Evolutionary conservation across 1,284 basidiomycete species (phyloP), one percentile per base, ranked within the genome.

Genomic region (Erythrobasidium hasegawianum): DNA sequence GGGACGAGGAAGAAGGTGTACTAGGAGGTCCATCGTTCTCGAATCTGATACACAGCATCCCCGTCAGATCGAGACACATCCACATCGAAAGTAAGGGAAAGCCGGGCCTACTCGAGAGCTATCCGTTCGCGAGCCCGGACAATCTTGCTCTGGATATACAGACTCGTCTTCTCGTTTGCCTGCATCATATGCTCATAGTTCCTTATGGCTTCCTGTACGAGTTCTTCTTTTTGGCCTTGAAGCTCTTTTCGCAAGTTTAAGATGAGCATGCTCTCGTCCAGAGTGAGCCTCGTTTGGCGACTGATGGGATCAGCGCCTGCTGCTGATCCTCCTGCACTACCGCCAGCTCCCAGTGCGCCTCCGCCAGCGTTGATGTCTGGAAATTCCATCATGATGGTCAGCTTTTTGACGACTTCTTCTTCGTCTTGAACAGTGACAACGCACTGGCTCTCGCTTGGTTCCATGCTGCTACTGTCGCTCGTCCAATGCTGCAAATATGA

Each of bases 61-160:
- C 33, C 4, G 33, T 33, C 33, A 33, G n/a, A n/a, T n/a, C n/a
- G n/a, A n/a, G n/a, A n/a, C n/a, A n/a, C n/a, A n/a, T n/a, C n/a
- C n/a, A n/a, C n/a, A n/a, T n/a, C n/a, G n/a, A n/a, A n/a, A n/a
- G n/a, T n/a, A n/a, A n/a, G n/a, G n/a, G n/a, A n/a, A 33, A 33
- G 11, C 11, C 33, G 33, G 10, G 53, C 53, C 64, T 81, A 71
- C 79, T 96, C 92, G 0, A 91, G 91, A 74, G 94, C 88, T 81
- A 98, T 87, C 78, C 96, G 86, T 79, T 97, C 93, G 67, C 87
- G 84, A 20, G 96, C 95, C 55, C 95, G 85, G 53, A 93, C 86
- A 20, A 99, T 89, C 80, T 99, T 99, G 65, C 90, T 94, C 77
- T 97, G 94, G 26, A 98, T 82, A 79, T 98, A 98, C 78, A 92